Conservation (phyloP, 148 eudicot genomes). For the Rhododendron kiyosumense region DNA sequence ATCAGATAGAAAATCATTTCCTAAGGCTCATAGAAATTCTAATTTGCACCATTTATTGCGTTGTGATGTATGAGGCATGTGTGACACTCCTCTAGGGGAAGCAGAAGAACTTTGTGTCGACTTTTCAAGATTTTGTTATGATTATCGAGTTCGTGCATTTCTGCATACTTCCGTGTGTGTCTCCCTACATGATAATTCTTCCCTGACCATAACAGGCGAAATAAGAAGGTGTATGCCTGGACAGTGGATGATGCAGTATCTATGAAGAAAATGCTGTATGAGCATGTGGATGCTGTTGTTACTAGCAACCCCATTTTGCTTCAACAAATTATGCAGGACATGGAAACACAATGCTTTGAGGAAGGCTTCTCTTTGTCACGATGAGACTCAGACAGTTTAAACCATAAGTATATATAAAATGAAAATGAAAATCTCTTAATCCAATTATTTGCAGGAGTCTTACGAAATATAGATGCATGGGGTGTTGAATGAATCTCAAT, state of each 20-base stretch:
- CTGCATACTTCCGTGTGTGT: neutral
- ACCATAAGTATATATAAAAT: neutral
- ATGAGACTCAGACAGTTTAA: neutral
- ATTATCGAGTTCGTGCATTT: neutral
- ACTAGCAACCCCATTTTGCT: constrained; percentile 72
- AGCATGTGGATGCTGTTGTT: constrained; percentile 69
- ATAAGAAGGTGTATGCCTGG: constrained; percentile 89
- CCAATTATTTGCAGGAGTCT: neutral
- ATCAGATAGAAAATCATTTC: neutral
- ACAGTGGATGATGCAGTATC: constrained; percentile 77
- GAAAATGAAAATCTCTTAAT: neutral
- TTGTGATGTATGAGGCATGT: neutral
- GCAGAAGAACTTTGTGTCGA: neutral
- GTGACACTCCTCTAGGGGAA: neutral
- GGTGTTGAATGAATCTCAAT: neutral
- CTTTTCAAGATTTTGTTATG: neutral
- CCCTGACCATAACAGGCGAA: constrained; percentile 50
- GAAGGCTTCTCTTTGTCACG: constrained; percentile 48
- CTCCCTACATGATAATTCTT: neutral
- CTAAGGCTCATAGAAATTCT: neutral
- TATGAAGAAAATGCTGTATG: constrained; percentile 64
- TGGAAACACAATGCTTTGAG: constrained; percentile 50
- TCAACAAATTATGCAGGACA: constrained; percentile 75
- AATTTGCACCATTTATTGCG: neutral
- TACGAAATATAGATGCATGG: neutral